Evolutionary conservation across 768 basidiomycete genomes (phyloP), one percentile per base, ranked within the genome.

Genomic region (Leccinum longicurvipes): DNA sequence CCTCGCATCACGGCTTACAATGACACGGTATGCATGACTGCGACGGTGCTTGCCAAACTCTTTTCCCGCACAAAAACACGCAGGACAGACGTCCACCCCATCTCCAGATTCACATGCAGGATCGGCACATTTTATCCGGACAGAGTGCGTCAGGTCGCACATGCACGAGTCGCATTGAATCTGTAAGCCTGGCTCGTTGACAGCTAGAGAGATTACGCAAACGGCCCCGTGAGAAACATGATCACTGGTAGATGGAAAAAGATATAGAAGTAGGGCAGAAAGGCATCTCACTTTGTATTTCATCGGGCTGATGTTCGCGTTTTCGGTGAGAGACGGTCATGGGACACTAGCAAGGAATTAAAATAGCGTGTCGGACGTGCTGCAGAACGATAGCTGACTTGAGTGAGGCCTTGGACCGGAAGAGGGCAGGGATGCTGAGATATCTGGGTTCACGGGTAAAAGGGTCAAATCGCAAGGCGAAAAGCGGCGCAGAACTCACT

Each of bases 121-220:
- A 71, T 91, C 89, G 29, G 96, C 95, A 69, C 96, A 99, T 73
- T 95, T 94, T 68, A 99, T 93, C 59, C 95, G 89, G 59, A 97
- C 85, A n/a, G 91, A 91, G 69, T 98, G 93, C 3, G 97, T 98
- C 62, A 98, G 81, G 74, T 98, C 93, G 73, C 85, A 82, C 59
- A 76, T 76, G 72, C 95, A 96, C 14, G 83, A 73, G 69, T 94
- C 93, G 76, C 93, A 95, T 61, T 86, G 81, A 61, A 90, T 89
- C 66, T 91, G 86, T 32, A 88, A 77, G 56, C 89, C 91, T 15
- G 91, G 90, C 61, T 93, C 91, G 65, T 83, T 89, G 52, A 90
- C 82, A 61, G 84, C 86, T 89, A 61, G 27, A 57, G 39, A 53
- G 64, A 60, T 70, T 67, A 73, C 65, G 65, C 69, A 65, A 60